Evolutionary conservation across 129 eudicot species (phyloP), one percentile per base, ranked within the genome.

Genomic region (Solidago caesia): DNA sequence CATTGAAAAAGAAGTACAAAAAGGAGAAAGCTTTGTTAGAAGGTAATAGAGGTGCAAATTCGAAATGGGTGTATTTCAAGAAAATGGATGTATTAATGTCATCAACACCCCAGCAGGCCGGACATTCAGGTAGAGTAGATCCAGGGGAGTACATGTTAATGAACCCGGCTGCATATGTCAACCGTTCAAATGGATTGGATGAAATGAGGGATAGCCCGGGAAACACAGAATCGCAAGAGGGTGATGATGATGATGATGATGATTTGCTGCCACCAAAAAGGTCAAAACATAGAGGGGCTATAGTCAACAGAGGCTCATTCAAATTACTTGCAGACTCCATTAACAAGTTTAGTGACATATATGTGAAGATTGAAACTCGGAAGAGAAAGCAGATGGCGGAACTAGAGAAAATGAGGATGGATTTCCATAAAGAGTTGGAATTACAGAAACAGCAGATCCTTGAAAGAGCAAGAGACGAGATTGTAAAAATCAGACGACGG

Each of bases 1-100:
- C 92, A 6, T 73, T 91, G 87, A 91, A 88, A 73, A 91, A 91
- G 66, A 91, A 91, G 66, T 88, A 91, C 80, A 91, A 88, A 70
- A 91, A 91, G 80, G 97, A 91, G 72, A 91, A 86, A 72, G 39
- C 65, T 80, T 81, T 70, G 75, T 48, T 75, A 7, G 73, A 73
- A 11, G 79, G 63, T 39, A 65, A 21, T 52, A 51, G 43, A 47
- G 53, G 75, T 61, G 39, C 59, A 2, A 65, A 66, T 41, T 81
- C 86, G 15, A 79, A 83, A 49, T 91, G 97, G 97, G 84, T 88
- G 4, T 91, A 86, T 72, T 91, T 82, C 75, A 79, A 87, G 79
- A 91, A 86, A 64, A 84, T 91, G 89, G 90, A 88, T 63, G 47
- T 81, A 77, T 77, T 91, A 43, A 44, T 91, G 73, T 16, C 84